A percentile compares a stretch with the other conserved stretches of the same genome.
phyloP scores from a whole-genome alignment of 176 grass and related monocot genomes.

The Coix lacrymajobi region DNA sequence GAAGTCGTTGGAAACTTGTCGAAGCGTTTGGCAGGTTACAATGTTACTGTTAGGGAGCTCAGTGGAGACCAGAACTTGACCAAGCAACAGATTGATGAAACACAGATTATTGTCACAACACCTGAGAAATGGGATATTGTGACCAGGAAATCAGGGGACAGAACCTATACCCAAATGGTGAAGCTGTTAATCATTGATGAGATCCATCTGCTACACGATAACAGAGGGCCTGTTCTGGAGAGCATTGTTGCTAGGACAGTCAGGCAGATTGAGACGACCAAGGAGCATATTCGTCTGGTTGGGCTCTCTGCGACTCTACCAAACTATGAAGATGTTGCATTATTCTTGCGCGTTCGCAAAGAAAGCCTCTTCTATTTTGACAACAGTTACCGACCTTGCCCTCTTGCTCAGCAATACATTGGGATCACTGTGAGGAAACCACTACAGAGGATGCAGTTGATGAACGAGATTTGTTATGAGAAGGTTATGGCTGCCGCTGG shows the following conservation, averaged over 20 bases:
- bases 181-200: conserved; percentile 94
- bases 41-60: conserved; percentile 79
- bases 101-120: conserved; percentile 96
- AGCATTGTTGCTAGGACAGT: conserved; percentile 96
- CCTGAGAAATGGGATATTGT: conserved; percentile 99
- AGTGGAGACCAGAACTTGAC: conserved; percentile 92
- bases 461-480: conserved; percentile 96
- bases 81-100: conserved; percentile 92
- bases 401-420: conserved; percentile 93
- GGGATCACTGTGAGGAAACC: conserved; percentile 94
- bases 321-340: conserved; percentile 84
- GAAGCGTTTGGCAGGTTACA: conserved; percentile 44
- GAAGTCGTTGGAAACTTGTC: conserved; percentile 98
- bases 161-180: conserved; percentile 95
- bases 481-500: conserved; percentile 89
- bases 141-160: conserved; percentile 91
- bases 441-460: conserved; percentile 90
- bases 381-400: conserved; percentile 94
- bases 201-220: conserved; percentile 96
- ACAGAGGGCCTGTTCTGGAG: conserved; percentile 92
- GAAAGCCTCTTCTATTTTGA: conserved; percentile 86
- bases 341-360: conserved; percentile 67
- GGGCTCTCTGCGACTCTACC: conserved; percentile 87
- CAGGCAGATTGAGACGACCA: conserved; percentile 87
- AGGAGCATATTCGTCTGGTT: conserved; percentile 81